phyloP scores from a whole-genome alignment of 2,329 filamentous ascomycete species.

The Aspergillus latus region DNA sequence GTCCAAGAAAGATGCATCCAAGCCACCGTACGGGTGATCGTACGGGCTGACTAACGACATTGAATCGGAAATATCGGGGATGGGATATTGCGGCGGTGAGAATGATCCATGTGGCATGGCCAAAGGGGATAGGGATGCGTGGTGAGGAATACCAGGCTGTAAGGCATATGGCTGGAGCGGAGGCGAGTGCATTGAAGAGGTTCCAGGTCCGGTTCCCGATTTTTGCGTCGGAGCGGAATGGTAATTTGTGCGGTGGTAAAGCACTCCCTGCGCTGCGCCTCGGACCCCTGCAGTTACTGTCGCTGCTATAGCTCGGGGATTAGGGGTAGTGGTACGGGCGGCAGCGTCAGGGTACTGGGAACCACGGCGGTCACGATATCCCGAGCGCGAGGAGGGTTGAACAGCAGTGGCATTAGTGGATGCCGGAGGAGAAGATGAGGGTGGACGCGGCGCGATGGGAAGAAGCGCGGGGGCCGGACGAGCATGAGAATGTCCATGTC shows the following conservation, averaged over 20 bases:
- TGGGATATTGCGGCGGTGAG: slow-evolving; percentile 12
- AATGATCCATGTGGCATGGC: slow-evolving; percentile 8
- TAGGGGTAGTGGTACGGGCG: not conserved
- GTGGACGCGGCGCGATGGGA: slow-evolving; percentile 23
- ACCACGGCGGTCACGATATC: not conserved
- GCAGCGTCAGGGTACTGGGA: slow-evolving; percentile 3
- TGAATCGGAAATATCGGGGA: slow-evolving; percentile 9
- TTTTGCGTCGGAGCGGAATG: not conserved
- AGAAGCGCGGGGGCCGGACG: slow-evolving; percentile 17
- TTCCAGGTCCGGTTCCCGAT: not conserved
- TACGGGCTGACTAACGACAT: slow-evolving; percentile 15
- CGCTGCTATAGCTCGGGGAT: not conserved
- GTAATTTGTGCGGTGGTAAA: slow-evolving; percentile 4
- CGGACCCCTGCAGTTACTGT: slow-evolving; percentile 1
- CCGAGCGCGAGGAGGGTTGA: slow-evolving; percentile 1
- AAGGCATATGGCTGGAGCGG: slow-evolving; percentile 6
- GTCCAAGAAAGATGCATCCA: slow-evolving; percentile 31
- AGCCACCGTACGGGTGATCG: slow-evolving; percentile 45
- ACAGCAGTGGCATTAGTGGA: not conserved
- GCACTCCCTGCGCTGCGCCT: slow-evolving; percentile 11
- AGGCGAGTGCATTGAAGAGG: not conserved
- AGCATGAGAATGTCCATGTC: slow-evolving; percentile 6
- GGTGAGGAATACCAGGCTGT: not conserved
- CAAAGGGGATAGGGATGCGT: not conserved
- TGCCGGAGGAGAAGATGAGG: slow-evolving; percentile 11